phyloP scores from a whole-genome alignment of 306 rosid genomes.

The Inga oerstediana region DNA sequence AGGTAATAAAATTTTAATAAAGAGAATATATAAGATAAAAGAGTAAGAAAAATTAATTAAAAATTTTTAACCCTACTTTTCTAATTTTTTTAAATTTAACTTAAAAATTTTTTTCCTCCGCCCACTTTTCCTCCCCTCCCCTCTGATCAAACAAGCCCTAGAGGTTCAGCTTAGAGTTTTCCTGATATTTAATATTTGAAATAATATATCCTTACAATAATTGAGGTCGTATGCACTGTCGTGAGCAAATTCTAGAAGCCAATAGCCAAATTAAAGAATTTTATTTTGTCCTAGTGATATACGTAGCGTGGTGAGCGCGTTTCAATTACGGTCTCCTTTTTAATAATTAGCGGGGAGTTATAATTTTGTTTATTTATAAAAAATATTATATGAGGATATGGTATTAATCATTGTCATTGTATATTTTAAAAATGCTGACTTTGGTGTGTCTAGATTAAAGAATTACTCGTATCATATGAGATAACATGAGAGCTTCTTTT shows the following conservation, averaged over 20 bases:
- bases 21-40: too few species aligned
- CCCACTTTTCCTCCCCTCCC: too few species aligned
- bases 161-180: too few species aligned
- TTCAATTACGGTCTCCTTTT: not conserved
- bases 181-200: too few species aligned
- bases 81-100: too few species aligned
- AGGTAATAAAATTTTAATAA: too few species aligned
- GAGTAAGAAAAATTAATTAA: too few species aligned
- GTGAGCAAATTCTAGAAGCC: conserved; percentile 12
- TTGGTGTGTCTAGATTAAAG: not conserved
- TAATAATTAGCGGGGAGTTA: not conserved
- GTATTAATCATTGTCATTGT: not conserved
- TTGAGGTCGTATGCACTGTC: conserved; percentile 19
- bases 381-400: not conserved
- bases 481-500: not conserved
- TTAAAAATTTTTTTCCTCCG: too few species aligned
- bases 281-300: conserved; percentile 1
- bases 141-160: too few species aligned
- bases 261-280: conserved; percentile 3
- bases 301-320: not conserved
- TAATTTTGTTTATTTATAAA: not conserved
- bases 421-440: not conserved
- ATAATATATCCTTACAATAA: not conserved
- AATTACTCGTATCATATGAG: not conserved
- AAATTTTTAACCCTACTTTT: too few species aligned